phyloP scores from a whole-genome alignment of 2,329 filamentous ascomycete genomes.

The Hymenotorrendiella dingleyae region DNA sequence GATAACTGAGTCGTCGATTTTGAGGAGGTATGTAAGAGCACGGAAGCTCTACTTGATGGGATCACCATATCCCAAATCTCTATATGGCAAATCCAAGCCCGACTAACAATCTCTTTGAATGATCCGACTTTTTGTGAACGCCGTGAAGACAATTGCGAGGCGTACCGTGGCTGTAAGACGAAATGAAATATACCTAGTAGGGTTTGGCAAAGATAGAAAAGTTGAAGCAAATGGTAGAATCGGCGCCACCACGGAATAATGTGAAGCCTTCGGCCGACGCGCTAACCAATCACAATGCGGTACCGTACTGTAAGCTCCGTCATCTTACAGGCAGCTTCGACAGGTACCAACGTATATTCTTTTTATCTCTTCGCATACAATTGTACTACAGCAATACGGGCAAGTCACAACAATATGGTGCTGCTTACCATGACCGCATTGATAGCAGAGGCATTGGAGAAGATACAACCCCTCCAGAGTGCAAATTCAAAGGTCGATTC shows the following conservation, averaged over 20 bases:
- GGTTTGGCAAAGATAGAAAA: conserved; percentile 5
- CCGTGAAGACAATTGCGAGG: no score
- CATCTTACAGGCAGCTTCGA: no score
- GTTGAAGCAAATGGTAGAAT: no score
- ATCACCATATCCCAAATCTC: conserved; percentile 43
- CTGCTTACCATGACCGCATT: conserved; percentile 68
- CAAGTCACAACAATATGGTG: conserved; percentile 51
- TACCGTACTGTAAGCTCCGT: no score
- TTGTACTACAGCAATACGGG: background rate
- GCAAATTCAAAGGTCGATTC: no score
- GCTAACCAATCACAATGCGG: conserved; percentile 16
- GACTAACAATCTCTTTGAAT: no score
- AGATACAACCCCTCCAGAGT: conserved; percentile 22
- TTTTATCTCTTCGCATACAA: background rate
- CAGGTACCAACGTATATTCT: no score
- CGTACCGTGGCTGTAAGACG: background rate
- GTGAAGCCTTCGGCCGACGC: no score
- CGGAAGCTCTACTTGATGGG: conserved; percentile 43
- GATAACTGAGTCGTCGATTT: conserved; percentile 32
- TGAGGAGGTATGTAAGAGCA: conserved; percentile 36
- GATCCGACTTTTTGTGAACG: no score
- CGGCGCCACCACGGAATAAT: no score
- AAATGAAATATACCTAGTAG: background rate
- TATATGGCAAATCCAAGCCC: background rate
- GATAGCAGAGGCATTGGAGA: conserved; percentile 56